These are phyloP conservation scores for Meira nashicola DNA, from an alignment of 1,284 basidiomycete species.

Conservation along the genomic window DNA sequence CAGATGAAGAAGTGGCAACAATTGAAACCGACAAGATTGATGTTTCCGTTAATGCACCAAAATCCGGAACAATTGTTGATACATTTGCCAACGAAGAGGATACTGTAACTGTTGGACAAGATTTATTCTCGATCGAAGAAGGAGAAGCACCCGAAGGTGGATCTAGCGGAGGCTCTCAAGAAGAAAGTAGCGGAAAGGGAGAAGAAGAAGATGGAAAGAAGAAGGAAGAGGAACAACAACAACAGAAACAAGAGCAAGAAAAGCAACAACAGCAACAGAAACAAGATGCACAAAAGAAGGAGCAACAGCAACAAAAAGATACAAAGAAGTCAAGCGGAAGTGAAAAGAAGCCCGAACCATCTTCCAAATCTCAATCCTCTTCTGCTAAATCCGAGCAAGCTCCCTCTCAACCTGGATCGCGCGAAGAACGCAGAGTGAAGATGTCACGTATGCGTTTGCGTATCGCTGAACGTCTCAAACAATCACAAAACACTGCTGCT, in stretches of 20 bases:
- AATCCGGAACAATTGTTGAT: slow-evolving; percentile 81
- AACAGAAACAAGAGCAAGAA: slow-evolving; percentile 53
- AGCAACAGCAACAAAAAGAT: slow-evolving; percentile 22
- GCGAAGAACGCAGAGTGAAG: slow-evolving; percentile 77
- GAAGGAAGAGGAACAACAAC: slow-evolving; percentile 56
- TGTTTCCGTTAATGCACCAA: slow-evolving; percentile 90
- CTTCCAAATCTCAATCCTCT: slow-evolving; percentile 2
- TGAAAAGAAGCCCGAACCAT: slow-evolving; percentile 20
- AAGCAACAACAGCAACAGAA: slow-evolving; percentile 33
- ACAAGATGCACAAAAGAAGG: slow-evolving; percentile 35
- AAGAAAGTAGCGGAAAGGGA: slow-evolving; percentile 53
- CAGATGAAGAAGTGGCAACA: slow-evolving; percentile 91
- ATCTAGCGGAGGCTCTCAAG: slow-evolving; percentile 37
- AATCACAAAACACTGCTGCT: slow-evolving; percentile 94
- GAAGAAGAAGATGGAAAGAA: slow-evolving; percentile 51
- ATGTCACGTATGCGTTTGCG: slow-evolving; percentile 74
- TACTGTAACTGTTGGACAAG: slow-evolving; percentile 89
- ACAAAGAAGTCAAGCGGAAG: slow-evolving; percentile 19
- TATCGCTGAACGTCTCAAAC: slow-evolving; percentile 94
- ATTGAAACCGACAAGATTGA: slow-evolving; percentile 99
- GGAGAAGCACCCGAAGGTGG: slow-evolving; percentile 63
- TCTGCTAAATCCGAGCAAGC: neutral
- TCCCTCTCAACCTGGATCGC: slow-evolving; percentile 48
- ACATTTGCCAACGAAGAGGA: slow-evolving; percentile 84
- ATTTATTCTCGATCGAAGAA: slow-evolving; percentile 84